Evolutionary conservation across 495 filamentous ascomycete genomes (phyloP), one percentile per base, ranked within the genome.

Genomic region (Lophiostoma macrostomum): DNA sequence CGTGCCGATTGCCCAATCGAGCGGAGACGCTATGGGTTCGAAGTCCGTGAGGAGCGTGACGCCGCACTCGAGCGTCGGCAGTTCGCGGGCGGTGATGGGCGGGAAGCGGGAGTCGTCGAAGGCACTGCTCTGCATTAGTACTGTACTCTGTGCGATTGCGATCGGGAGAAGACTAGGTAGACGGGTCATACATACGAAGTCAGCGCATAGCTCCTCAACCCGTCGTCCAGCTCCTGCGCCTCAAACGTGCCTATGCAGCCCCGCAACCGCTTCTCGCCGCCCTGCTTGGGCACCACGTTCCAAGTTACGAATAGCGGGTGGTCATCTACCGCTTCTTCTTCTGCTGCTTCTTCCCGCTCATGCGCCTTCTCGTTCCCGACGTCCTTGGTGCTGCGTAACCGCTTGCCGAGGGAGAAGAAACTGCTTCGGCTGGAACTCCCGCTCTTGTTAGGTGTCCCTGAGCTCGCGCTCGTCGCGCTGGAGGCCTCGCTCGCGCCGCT

Each of bases 171-270:
- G 56, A 11, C 49, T 34, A 50, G 23, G 14, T 28, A 40, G 34
- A 29, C 23, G 49, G 18, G 28, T 39, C 8, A 18, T 39, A 76
- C 81, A 58, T 73, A 88, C 75, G 90, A 88, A 48, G 86, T 95
- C 39, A 95, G 73, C 36, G 93, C 87, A 71, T 96, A 97, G 35
- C 76, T 82, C 29, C 79, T 76, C 24, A 98, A 73, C 1, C 90
- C 93, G 3, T 76, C 63, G 19, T 80, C 74, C 7, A 98, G 79
- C 20, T 83, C 77, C 63, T 90, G 86, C 4, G 82, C 66, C 51
- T 93, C 90, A 65, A 97, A 97, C 0, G 93, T 98, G 57, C 93
- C 93, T 63, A 98, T 98, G 76, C 93, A 98, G 25, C 93, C 93
- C 38, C 93, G 86, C 13, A 98, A 77, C 28, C 77, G 80, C 58